Evolutionary conservation across 768 basidiomycete genomes (phyloP), one percentile per base, ranked within the genome.

Genomic region (Baorangia bicolor): DNA sequence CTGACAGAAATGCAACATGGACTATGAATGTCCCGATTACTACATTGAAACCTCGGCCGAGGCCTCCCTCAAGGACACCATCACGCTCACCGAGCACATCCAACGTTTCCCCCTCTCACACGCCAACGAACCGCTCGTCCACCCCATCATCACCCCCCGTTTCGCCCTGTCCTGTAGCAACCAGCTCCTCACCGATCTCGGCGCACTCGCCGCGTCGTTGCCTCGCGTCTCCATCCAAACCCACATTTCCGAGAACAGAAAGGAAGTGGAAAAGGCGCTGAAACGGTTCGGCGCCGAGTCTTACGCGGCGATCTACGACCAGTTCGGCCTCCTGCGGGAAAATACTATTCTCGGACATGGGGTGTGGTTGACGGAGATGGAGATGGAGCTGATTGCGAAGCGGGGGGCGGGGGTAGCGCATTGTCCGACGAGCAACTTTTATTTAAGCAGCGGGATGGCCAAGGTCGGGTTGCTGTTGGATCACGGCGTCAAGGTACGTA

Each of bases 371-470:
- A 81, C 80, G 14, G 78, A 84, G 10, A 76, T 77, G 7, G 95
- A 97, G 71, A 74, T 92, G 52, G 73, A 79, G 20, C 70, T 95
- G 18, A 84, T 97, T 60, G 81, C 81, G 61, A 53, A 74, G 57
- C 75, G 80, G 40, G 73, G 76, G 4, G 85, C 88, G 3, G 94
- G 93, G 2, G 81, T 98, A 41, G 90, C 88, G 60, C 95, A 97
- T 72, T 98, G 95, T 69, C 93, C 95, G 16, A 88, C 88, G 43
- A 94, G 91, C 67, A 98, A 97, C 70, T 90, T 95, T 70, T 90
- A 96, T 73, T 67, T 98, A 44, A 80, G 85, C 31, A 94, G 90
- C 55, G 95, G 95, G 1, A 78, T 91, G 33, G 88, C 93, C 1
- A 82, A 80, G 12, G 81, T 98, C 10, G 90, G 88, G 5, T 74